phyloP scores from a whole-genome alignment of 2,329 filamentous ascomycete genomes.

The Corinectria fuckeliana region DNA sequence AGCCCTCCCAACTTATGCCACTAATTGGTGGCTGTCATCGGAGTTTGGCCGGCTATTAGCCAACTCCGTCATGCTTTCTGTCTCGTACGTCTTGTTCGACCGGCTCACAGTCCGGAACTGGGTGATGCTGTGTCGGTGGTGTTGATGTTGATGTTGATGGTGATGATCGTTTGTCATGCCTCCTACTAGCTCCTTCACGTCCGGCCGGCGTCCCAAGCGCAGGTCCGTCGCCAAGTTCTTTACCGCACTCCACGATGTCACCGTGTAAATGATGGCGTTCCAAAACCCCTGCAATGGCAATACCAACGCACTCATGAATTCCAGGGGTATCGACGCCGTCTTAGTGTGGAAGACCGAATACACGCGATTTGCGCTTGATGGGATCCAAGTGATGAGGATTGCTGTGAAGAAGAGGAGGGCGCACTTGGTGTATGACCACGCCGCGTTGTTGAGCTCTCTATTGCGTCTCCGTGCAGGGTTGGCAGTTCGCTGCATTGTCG shows the following conservation, averaged over 20 bases:
- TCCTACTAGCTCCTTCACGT: constrained; percentile 45
- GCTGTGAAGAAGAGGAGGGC: constrained; percentile 75
- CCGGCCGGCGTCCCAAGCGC: constrained; percentile 35
- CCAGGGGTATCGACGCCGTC: constrained; percentile 62
- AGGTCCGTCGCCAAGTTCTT: constrained; percentile 53
- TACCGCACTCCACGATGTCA: constrained; percentile 71
- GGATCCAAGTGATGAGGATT: constrained; percentile 77
- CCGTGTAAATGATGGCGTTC: constrained; percentile 80
- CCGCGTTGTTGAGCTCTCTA: constrained; percentile 65
- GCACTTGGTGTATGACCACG: constrained; percentile 74
- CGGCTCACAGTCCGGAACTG: constrained; percentile 43
- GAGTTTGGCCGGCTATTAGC: constrained; percentile 48
- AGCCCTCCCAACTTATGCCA: not conserved
- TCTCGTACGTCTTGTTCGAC: constrained; percentile 49
- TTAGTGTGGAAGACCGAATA: constrained; percentile 69
- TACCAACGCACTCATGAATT: constrained; percentile 75
- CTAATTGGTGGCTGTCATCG: constrained; percentile 37
- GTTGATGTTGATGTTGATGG: constrained; percentile 7
- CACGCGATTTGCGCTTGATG: constrained; percentile 77
- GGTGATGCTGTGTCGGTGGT: constrained; percentile 30
- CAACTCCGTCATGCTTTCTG: constrained; percentile 59
- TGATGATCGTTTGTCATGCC: constrained; percentile 30
- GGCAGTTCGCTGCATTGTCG: constrained; percentile 28
- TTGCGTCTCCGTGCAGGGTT: constrained; percentile 46
- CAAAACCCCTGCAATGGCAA: constrained; percentile 84